Base-by-base conservation (phyloP, 306 rosid genomes). In the Vigna hirtella region DNA sequence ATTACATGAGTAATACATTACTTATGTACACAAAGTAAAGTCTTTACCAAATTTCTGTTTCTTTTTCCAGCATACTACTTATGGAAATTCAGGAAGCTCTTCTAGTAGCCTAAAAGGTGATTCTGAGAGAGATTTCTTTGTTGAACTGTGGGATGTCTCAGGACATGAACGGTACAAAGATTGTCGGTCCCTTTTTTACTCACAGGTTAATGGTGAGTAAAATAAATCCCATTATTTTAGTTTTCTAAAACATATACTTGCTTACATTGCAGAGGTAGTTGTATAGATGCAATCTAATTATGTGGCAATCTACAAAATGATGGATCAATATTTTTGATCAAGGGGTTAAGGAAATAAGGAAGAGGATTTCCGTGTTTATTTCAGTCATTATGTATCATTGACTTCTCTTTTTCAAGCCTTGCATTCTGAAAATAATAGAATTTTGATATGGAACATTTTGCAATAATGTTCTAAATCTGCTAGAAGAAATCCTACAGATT, bases 61-160 rank as follows among this genome's bases (percentile, higher is more conserved):
- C 55, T 72, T 59, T 61, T 50, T 75, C 63, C 89, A 96, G 99
- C 92, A 88, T 77, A 88, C 82, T 56, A 85, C 93, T 56, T 88
- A 88, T 78, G 96, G 96, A 77, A 93, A 83, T 81, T 84, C 89
- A 18, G 96, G 94, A 67, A 93, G 98, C 87, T 91, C 99, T 79
- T 96, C 99, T 62, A 90, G 86, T 84, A 87, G 94, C 85, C 86
- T 96, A 53, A 87, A 86, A 66, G 93, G 97, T 70, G 98, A 93
- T 58, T 76, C 93, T 17, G 97, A 93, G 85, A 93, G 99, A 83
- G 93, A 93, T 75, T 93, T 96, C 80, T 96, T 96, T 40, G 86
- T 96, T 72, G 99, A 96, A 83, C 94, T 96, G 53, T 96, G 99
- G 99, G 99, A 96, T 89, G 93, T 96, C 63, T 93, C 96, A 26